Evolutionary conservation across 2,329 filamentous ascomycete species (phyloP), one percentile per base, ranked within the genome.

Genomic region (Scortechinia acanthostroma): DNA sequence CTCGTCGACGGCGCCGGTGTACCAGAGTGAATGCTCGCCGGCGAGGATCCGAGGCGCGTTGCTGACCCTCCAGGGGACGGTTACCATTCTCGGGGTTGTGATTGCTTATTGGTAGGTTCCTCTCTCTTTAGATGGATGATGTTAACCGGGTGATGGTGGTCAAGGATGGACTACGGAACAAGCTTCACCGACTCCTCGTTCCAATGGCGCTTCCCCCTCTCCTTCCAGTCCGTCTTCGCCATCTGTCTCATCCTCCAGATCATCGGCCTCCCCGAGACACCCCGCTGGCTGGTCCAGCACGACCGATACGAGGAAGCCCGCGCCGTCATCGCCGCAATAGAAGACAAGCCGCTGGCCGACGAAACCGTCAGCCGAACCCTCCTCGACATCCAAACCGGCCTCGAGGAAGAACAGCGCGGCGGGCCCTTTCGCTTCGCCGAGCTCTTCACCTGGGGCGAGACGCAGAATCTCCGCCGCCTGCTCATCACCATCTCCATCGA

Each of bases 61-160:
- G 20, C 69, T 77, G 33, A 72, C 71, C 17, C 69, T 73, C 2
- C 69, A 69, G 45, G 67, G 67, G 3, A 70, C 64, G 3, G 61
- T 70, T 22, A 69, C 66, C 1, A 70, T 70, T 28, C 55, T 73
- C 4, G 69, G 69, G 0, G 60, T 71, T 13, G 65, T 65, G 43
- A 63, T 73, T n/a, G 66, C 67, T 3, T 65, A 65, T 48, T 66
- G 61, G 61, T 30, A 30, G 25, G 25, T 30, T 10, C 25, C 25
- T 10, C 25, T 10, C n/a, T 30, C n/a, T n/a, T n/a, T n/a, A n/a
- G n/a, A n/a, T n/a, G n/a, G n/a, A n/a, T n/a, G n/a, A n/a, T n/a
- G n/a, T n/a, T n/a, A n/a, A n/a, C n/a, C n/a, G n/a, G n/a, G n/a
- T n/a, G n/a, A n/a, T n/a, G n/a, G n/a, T n/a, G n/a, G n/a, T n/a